Conservation (phyloP, 78 protist species). For the Ministeria vibrans region DNA sequence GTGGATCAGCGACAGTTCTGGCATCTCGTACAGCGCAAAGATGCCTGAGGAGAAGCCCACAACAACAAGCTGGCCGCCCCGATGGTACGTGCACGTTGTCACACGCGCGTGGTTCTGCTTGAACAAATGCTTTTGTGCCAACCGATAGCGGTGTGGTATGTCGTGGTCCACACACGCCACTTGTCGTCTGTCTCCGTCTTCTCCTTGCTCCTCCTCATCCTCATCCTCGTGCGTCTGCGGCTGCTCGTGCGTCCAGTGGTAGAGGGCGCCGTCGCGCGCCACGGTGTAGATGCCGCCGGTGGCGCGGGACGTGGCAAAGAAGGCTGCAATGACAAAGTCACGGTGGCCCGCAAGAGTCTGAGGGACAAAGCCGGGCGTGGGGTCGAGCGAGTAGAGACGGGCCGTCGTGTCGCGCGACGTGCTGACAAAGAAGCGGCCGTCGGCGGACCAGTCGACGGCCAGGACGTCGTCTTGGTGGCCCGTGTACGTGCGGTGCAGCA, state of each 20-base stretch:
- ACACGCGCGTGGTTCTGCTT: conserved; percentile 22
- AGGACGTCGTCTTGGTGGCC: conserved; percentile 40
- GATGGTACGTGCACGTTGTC: conserved; percentile 24
- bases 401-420: conserved; percentile 32
- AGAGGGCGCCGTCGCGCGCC: neutral
- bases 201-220: neutral
- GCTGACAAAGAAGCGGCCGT: conserved; percentile 27
- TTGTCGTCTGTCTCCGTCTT: neutral
- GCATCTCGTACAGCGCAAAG: conserved; percentile 69
- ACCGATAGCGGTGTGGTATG: conserved; percentile 12
- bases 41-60: conserved; percentile 71
- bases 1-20: conserved; percentile 46
- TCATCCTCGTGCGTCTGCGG: too few relatives aligned
- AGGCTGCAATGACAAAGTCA: conserved; percentile 4
- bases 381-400: conserved; percentile 22
- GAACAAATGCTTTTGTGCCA: conserved; percentile 6
- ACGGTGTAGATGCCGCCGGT: conserved; percentile 4
- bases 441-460: conserved; percentile 33
- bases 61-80: conserved; percentile 27
- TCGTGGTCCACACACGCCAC: neutral
- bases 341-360: conserved; percentile 31
- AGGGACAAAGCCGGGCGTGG: conserved; percentile 7
- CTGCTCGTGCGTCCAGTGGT: too few relatives aligned
- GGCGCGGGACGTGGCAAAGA: neutral
- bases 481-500: conserved; percentile 24